Percentiles rank a stretch among this genome's conserved stretches.
Evolutionary conservation across 208 protist species (phyloP).

Genomic region (Naegleria lovaniensis): DNA sequence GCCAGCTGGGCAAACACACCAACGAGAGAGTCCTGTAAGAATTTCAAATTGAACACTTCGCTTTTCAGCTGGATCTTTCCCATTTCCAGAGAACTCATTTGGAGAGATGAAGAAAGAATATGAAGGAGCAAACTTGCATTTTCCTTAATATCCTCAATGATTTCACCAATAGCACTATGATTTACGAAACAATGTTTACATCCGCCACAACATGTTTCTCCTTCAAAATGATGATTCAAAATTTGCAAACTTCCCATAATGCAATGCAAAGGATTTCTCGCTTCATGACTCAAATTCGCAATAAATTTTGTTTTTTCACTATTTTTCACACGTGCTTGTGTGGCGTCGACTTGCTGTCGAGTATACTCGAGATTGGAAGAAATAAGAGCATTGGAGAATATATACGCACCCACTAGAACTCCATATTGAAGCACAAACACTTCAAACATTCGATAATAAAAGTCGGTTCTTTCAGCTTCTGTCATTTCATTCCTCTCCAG

Average conservation of each 20-base stretch:
- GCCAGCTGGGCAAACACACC: not conserved
- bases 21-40: not conserved
- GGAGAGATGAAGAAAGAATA: not conserved
- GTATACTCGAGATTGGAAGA: not conserved
- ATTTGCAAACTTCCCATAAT: not conserved
- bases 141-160: not conserved
- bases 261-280: not conserved
- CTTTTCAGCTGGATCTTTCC: not conserved
- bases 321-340: not conserved
- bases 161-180: not conserved
- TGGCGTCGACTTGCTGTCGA: not conserved
- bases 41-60: not conserved
- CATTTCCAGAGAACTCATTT: not conserved
- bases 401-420: not conserved
- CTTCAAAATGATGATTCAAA: not conserved
- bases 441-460: not conserved
- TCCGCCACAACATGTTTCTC: not conserved
- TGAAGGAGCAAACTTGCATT: not conserved
- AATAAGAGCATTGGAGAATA: not conserved
- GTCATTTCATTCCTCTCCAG: not conserved
- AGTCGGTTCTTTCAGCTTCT: not conserved
- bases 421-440: not conserved
- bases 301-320: not conserved
- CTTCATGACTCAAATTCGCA: not conserved
- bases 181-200: not conserved